phyloP scores from a whole-genome alignment of 305 asterid species.

The Andrographis paniculata region DNA sequence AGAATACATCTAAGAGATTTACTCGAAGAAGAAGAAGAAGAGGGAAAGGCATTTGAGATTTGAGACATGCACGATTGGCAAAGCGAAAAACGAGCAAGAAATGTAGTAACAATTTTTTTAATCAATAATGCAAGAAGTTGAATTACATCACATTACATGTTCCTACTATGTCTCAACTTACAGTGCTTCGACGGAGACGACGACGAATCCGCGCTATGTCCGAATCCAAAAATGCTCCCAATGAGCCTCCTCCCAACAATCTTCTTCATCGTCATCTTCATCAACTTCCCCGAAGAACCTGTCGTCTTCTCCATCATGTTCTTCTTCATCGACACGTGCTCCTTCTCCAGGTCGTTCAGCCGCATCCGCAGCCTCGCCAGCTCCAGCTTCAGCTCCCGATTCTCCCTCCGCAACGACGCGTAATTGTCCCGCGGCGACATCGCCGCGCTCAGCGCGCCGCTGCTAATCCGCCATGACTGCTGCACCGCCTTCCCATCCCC shows the following conservation, averaged over 20 bases:
- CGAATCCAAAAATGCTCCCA: constrained; percentile 53
- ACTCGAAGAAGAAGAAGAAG: too few species aligned
- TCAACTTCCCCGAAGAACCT: constrained; percentile 50
- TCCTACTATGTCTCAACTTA: too few species aligned
- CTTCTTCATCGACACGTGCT: constrained; percentile 89
- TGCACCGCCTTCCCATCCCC: constrained; percentile 62
- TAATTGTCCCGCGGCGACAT: constrained; percentile 92
- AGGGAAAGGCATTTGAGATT: too few species aligned
- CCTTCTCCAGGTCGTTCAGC: constrained; percentile 84
- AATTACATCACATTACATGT: too few species aligned
- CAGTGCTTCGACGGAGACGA: constrained; percentile 76
- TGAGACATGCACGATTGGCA: too few species aligned
- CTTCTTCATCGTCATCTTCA: constrained; percentile 71
- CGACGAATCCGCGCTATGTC: constrained; percentile 58
- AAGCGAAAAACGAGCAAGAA: too few species aligned
- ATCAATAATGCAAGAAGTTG: too few species aligned
- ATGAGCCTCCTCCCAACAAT: constrained; percentile 56
- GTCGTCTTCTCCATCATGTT: constrained; percentile 72
- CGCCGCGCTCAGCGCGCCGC: constrained; percentile 87
- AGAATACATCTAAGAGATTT: too few species aligned
- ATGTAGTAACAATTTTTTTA: too few species aligned
- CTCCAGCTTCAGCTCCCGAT: constrained; percentile 88
- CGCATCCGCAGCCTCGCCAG: constrained; percentile 88
- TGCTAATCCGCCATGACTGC: constrained; percentile 77
- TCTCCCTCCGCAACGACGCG: constrained; percentile 85